A percentile compares a stretch with the other conserved stretches of the same genome.
These are phyloP conservation scores for Telfairia occidentalis DNA, from an alignment of 331 rosid genomes.

Conservation along the genomic window DNA sequence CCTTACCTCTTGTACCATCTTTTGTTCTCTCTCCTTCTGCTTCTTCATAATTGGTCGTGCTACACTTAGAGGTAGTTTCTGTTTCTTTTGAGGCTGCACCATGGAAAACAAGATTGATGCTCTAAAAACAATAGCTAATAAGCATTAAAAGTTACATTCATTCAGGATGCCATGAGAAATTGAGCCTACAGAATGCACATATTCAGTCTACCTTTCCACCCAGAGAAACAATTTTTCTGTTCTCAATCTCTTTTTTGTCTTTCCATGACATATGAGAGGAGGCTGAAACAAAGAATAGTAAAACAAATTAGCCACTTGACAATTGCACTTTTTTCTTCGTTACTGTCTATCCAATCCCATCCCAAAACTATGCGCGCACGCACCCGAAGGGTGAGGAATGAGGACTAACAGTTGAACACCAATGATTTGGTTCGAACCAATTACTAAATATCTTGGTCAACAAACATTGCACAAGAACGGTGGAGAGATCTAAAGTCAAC, in stretches of 20 bases:
- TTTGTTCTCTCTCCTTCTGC: slow-evolving; percentile 68
- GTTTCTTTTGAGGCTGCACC: slow-evolving; percentile 55
- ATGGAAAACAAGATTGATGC: neutral
- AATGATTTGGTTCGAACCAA: neutral
- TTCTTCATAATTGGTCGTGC: slow-evolving; percentile 78
- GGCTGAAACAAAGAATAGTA: slow-evolving; percentile 28
- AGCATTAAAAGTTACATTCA: neutral
- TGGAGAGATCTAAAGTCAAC: neutral
- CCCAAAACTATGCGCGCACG: neutral
- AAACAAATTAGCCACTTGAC: neutral
- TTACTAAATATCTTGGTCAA: neutral
- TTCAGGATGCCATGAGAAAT: neutral
- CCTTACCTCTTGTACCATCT: slow-evolving; percentile 59
- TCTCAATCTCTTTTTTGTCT: slow-evolving; percentile 58
- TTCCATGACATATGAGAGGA: slow-evolving; percentile 73
- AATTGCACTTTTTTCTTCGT: neutral
- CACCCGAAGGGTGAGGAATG: neutral
- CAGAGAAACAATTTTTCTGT: slow-evolving; percentile 52
- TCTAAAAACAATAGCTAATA: neutral
- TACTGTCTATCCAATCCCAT: neutral
- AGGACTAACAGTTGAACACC: neutral
- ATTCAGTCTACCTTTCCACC: slow-evolving; percentile 62
- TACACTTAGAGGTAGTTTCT: slow-evolving; percentile 61
- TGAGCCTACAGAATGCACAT: neutral
- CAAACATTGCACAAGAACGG: neutral